phyloP scores from a whole-genome alignment of 2,329 filamentous ascomycete species.

The Alternaria ethzedia region DNA sequence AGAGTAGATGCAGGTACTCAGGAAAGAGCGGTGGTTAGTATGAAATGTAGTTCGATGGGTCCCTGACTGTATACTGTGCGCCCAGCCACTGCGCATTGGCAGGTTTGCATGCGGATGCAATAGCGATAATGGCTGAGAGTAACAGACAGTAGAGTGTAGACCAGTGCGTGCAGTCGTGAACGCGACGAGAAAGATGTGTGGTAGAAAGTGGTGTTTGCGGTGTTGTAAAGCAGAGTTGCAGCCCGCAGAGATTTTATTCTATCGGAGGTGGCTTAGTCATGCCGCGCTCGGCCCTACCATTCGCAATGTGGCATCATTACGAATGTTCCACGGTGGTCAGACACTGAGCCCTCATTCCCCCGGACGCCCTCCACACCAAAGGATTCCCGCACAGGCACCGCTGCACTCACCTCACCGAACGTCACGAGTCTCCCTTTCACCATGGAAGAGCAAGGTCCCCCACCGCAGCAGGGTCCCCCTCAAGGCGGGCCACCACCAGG shows the following conservation, averaged over 20 bases:
- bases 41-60: background rate
- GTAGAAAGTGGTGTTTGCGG: background rate
- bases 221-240: background rate
- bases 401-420: background rate
- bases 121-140: background rate
- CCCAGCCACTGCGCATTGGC: background rate
- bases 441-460: constrained; percentile 30
- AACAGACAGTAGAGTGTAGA: background rate
- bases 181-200: background rate
- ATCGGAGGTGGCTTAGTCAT: constrained; percentile 8
- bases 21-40: background rate
- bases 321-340: constrained; percentile 17
- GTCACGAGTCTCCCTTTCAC: constrained; percentile 5
- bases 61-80: background rate
- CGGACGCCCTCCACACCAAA: background rate
- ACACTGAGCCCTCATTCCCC: background rate
- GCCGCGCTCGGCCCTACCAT: constrained; percentile 5
- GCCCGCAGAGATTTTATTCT: constrained; percentile 12
- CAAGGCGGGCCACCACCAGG: constrained; percentile 26
- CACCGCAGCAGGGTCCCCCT: constrained; percentile 14
- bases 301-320: constrained; percentile 14
- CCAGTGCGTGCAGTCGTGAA: background rate
- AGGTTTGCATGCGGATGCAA: background rate
- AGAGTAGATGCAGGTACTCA: background rate
- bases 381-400: background rate